phyloP scores from a whole-genome alignment of 768 basidiomycete genomes.

The Macrolepiota dolichaula region DNA sequence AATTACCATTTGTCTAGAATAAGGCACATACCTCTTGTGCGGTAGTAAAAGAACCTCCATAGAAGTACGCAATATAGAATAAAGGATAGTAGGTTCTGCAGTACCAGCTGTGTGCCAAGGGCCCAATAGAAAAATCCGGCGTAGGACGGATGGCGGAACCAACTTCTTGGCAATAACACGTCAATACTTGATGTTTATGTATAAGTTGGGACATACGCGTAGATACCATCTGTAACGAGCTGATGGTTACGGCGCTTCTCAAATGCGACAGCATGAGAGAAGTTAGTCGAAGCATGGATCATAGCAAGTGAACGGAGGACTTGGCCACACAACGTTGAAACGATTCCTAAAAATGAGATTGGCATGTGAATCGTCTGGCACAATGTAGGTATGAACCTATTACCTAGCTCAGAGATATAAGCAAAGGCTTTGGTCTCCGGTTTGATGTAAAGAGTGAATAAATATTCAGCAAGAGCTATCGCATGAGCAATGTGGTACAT shows the following conservation, averaged over 20 bases:
- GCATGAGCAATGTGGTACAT: constrained; percentile 85
- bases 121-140: constrained; percentile 99
- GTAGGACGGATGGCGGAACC: constrained; percentile 94
- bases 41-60: constrained; percentile 82
- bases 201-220: constrained; percentile 53
- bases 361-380: not conserved
- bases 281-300: constrained; percentile 92
- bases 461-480: constrained; percentile 76
- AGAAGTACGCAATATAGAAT: constrained; percentile 62
- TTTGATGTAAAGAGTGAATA: constrained; percentile 63
- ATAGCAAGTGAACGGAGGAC: constrained; percentile 84
- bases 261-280: constrained; percentile 85
- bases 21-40: constrained; percentile 66
- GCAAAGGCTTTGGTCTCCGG: constrained; percentile 59
- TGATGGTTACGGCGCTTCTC: constrained; percentile 69
- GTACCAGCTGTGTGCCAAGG: constrained; percentile 84
- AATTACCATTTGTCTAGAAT: not conserved
- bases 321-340: constrained; percentile 69
- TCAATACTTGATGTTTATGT: not conserved
- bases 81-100: constrained; percentile 83
- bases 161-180: constrained; percentile 35
- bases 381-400: not conserved
- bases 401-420: constrained; percentile 62
- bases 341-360: constrained; percentile 46
- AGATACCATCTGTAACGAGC: constrained; percentile 88